Evolutionary conservation across 148 eudicot genomes (phyloP), one percentile per base, ranked within the genome.

Genomic region (Camellia japonica): DNA sequence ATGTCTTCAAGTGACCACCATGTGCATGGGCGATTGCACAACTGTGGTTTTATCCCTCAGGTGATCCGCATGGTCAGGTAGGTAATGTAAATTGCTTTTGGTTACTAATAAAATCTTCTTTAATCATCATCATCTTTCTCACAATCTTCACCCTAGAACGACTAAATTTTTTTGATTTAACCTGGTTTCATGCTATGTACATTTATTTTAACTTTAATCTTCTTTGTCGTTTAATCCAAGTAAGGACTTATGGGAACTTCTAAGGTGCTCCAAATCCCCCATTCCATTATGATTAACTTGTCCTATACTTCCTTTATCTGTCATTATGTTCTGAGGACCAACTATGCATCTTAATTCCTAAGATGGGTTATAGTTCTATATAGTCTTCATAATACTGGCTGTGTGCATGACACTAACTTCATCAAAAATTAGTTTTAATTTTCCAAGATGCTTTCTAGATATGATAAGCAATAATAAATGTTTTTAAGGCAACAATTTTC

Each of bases 41-140:
- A 83, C 71, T 81, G 85, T 76, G 83, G 83, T 68, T 80, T 77
- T 60, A 77, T 88, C 74, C 79, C 78, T 77, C 88, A 88, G 80
- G 90, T 81, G 49, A 83, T 88, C 52, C 85, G 83, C 79, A 89
- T 80, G 85, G 82, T 92, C 80, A 93, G 97, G 97, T 95, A 86
- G 63, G 92, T 86, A 64, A 78, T 85, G 16, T 12, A n/a, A 66
- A 56, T 78, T 6, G 20, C 14, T 78, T 41, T 51, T 51, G 43
- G 49, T 67, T 49, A 54, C 52, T 16, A 66, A 16, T 61, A 38
- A 10, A 61, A 62, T 61, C 4, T 62, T 12, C 42, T 44, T 19
- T 75, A 20, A n/a, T 43, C 43, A 71, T 49, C 56, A 19, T 47
- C 15, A 74, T 16, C 52, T 59, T 49, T 41, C 46, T 13, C 55